Conservation (phyloP, 202 grass and related monocot species). For the Brachypodium distachyon region DNA sequence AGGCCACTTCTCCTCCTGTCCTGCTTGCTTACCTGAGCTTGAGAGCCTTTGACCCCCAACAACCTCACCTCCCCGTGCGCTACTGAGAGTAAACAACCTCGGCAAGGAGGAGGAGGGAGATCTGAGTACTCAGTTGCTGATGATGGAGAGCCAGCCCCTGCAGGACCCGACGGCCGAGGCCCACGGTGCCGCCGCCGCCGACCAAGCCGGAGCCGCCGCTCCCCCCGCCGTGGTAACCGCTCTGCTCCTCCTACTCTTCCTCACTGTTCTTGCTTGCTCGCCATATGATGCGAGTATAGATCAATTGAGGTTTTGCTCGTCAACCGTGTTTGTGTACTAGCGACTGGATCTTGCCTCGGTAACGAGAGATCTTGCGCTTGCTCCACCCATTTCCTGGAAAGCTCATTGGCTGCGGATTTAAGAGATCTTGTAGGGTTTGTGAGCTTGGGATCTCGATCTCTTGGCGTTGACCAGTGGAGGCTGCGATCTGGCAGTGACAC, state of each 20-base stretch:
- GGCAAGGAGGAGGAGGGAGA: not conserved
- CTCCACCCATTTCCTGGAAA: not conserved
- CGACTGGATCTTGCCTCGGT: not conserved
- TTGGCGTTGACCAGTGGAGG: not conserved
- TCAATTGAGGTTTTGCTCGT: not conserved
- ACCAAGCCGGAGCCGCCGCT: not conserved
- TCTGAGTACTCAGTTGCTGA: not conserved
- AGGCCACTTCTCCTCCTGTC: not conserved
- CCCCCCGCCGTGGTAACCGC: constrained; percentile 33
- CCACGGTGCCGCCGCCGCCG: not conserved
- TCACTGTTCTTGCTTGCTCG: not conserved
- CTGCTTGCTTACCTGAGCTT: not conserved
- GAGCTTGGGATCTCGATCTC: constrained; percentile 4
- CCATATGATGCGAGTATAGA: not conserved
- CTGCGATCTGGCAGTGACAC: not conserved
- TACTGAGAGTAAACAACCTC: not conserved
- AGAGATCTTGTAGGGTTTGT: not conserved
- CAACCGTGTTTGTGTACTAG: not conserved
- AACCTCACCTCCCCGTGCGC: not conserved
- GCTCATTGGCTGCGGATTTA: not conserved
- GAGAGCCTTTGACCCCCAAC: constrained; percentile 29
- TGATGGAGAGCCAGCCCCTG: constrained; percentile 64
- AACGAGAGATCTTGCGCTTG: not conserved
- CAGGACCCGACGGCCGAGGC: constrained; percentile 15
- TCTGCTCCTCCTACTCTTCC: not conserved